These are phyloP conservation scores for Yarrowia sp. DNA, from an alignment of 805 yeast species.

Conservation along the genomic window DNA sequence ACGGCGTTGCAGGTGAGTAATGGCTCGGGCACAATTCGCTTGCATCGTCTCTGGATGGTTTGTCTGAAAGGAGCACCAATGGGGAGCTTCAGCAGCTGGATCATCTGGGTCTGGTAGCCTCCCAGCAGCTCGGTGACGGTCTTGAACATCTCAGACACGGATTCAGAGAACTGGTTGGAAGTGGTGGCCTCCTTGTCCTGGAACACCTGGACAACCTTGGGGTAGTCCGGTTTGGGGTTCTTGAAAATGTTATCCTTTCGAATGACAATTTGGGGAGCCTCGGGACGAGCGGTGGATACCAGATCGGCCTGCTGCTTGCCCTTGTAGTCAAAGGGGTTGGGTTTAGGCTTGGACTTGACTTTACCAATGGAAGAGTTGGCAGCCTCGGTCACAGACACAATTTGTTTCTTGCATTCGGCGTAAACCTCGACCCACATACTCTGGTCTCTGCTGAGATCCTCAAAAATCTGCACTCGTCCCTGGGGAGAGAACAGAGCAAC, in stretches of 20 bases:
- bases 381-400: slow-evolving; percentile 29
- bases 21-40: slow-evolving; percentile 45
- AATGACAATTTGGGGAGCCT: slow-evolving; percentile 17
- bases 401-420: slow-evolving; percentile 42
- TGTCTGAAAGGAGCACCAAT: slow-evolving; percentile 50
- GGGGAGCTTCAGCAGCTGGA: slow-evolving; percentile 43
- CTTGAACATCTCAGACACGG: slow-evolving; percentile 4
- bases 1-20: slow-evolving; percentile 47
- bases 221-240: slow-evolving; percentile 17
- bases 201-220: slow-evolving; percentile 27
- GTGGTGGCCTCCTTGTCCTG: slow-evolving; percentile 30
- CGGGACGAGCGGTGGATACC: slow-evolving; percentile 19
- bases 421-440: slow-evolving; percentile 49
- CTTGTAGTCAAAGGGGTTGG: slow-evolving; percentile 34
- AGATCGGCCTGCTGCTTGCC: slow-evolving; percentile 26
- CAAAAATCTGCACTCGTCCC: slow-evolving; percentile 50
- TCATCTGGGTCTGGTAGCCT: slow-evolving; percentile 39
- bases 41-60: slow-evolving; percentile 48
- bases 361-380: slow-evolving; percentile 19
- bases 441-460: slow-evolving; percentile 48
- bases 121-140: slow-evolving; percentile 11
- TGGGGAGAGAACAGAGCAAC: slow-evolving; percentile 47
- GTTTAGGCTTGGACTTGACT: slow-evolving; percentile 16
- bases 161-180: slow-evolving; percentile 17
- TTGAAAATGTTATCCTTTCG: slow-evolving; percentile 30